Conservation (phyloP, 106 monocot genomes). For the Dendrobium huoshanense region DNA sequence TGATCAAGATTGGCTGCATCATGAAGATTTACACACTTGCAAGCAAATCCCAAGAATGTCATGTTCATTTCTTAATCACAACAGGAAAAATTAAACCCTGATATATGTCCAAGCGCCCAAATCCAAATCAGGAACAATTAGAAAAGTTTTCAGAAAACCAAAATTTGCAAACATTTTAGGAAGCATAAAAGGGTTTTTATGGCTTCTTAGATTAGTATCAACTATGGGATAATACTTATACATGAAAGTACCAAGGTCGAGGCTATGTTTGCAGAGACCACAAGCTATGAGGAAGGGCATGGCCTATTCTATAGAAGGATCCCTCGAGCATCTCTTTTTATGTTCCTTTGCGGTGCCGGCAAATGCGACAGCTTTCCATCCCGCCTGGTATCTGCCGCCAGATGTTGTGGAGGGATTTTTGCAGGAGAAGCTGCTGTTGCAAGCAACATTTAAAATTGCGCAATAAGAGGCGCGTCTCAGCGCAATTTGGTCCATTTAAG, state of each 20-base stretch:
- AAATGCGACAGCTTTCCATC: neutral
- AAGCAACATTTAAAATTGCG: no score
- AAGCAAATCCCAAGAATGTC: no score
- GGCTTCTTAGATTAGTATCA: neutral
- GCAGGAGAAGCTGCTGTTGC: neutral
- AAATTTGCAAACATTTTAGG: neutral
- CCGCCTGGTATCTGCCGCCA: neutral
- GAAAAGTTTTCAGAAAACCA: neutral
- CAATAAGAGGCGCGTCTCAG: no score
- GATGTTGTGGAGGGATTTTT: neutral
- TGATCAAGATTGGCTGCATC: no score
- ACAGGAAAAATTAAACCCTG: no score
- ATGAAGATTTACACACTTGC: no score
- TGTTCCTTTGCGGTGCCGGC: neutral
- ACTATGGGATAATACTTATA: constrained; percentile 30
- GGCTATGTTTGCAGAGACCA: constrained; percentile 38
- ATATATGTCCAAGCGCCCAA: no score
- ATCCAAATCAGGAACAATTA: neutral
- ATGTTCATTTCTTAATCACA: no score
- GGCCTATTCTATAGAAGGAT: constrained; percentile 12
- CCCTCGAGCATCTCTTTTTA: constrained; percentile 15
- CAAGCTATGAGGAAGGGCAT: constrained; percentile 42
- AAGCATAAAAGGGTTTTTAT: neutral
- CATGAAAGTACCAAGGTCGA: constrained; percentile 58
- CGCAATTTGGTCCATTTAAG: no score